Conservation (phyloP, 805 yeast species). For the Zygoascus flipseniorum region DNA sequence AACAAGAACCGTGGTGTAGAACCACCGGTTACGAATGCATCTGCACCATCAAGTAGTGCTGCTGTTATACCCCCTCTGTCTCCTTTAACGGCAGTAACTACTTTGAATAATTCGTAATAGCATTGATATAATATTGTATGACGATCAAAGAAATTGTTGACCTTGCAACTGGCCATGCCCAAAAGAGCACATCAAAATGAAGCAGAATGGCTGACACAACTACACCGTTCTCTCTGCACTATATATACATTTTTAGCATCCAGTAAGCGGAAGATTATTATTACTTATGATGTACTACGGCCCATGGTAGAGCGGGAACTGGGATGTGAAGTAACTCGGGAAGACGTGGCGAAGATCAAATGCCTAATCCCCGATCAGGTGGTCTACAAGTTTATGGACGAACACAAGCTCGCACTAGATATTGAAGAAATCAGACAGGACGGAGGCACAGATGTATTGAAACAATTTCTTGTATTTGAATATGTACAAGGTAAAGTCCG, state of each 20-base stretch:
- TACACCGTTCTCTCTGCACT: constrained; percentile 27
- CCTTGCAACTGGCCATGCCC: neutral
- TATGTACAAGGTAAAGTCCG: constrained; percentile 44
- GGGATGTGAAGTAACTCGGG: constrained; percentile 23
- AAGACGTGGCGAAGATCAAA: constrained; percentile 58
- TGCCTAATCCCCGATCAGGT: constrained; percentile 61
- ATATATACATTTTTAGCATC: constrained; percentile 50
- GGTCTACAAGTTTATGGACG: constrained; percentile 68
- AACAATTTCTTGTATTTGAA: constrained; percentile 62
- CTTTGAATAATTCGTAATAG: neutral
- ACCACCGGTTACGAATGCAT: neutral
- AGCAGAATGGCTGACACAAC: constrained; percentile 1
- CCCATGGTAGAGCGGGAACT: constrained; percentile 45
- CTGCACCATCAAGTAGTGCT: neutral
- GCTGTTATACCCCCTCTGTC: neutral
- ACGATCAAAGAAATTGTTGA: neutral
- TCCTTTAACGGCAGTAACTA: neutral
- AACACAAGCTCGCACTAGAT: constrained; percentile 43
- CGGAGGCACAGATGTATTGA: constrained; percentile 5
- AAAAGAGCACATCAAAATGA: constrained; percentile 1
- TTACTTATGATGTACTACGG: constrained; percentile 46
- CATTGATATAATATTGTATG: neutral
- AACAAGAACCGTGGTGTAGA: neutral
- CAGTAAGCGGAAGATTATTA: constrained; percentile 50
- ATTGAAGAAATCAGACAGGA: constrained; percentile 3